phyloP scores from a whole-genome alignment of 2,329 filamentous ascomycete species.

The Colletotrichum shisoi region DNA sequence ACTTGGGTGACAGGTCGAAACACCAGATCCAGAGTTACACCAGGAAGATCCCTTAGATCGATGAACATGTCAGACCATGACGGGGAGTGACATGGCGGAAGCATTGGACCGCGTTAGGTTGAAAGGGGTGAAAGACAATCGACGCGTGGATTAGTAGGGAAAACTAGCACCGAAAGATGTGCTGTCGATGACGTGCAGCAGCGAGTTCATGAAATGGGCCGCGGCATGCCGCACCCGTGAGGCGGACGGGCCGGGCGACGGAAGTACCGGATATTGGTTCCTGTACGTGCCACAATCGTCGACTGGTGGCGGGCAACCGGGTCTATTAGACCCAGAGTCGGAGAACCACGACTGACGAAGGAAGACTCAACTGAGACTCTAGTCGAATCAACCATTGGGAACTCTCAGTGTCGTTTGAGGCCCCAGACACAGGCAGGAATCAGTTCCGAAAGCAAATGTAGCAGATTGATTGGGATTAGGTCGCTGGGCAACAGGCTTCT shows the following conservation, averaged over 20 bases:
- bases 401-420: neutral
- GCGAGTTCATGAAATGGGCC: neutral
- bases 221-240: conserved; percentile 4
- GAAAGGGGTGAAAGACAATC: neutral
- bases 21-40: conserved; percentile 32
- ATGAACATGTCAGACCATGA: conserved; percentile 25
- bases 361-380: neutral
- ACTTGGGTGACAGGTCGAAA: conserved; percentile 31
- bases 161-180: neutral
- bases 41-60: conserved; percentile 32
- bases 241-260: conserved; percentile 25
- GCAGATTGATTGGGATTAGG: conserved; percentile 31
- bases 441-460: conserved; percentile 17
- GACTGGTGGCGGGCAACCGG: conserved; percentile 18
- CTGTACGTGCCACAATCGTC: conserved; percentile 12
- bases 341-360: conserved; percentile 5
- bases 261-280: conserved; percentile 36
- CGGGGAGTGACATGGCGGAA: conserved; percentile 3
- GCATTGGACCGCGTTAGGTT: neutral
- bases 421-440: conserved; percentile 15
- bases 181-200: conserved; percentile 9
- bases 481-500: conserved; percentile 3
- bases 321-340: conserved; percentile 12
- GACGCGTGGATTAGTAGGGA: neutral
- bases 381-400: conserved; percentile 1